Evolutionary conservation across 2,329 filamentous ascomycete species (phyloP), one percentile per base, ranked within the genome.

Genomic region (Bipolaris bicolor): DNA sequence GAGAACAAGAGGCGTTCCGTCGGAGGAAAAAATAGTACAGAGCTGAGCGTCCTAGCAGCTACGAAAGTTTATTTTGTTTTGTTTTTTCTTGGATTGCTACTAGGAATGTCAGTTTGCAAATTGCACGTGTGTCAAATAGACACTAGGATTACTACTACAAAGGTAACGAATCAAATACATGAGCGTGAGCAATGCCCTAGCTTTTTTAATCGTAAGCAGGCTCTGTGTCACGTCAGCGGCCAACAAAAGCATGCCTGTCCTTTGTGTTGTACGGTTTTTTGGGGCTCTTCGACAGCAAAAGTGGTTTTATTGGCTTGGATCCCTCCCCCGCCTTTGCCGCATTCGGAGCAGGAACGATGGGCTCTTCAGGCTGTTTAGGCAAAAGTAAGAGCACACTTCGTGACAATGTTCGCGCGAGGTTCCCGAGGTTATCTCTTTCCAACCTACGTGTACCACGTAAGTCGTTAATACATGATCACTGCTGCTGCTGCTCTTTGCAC

Each of bases 291-390:
- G 26, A 9, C 13, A 31, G 22, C 40, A 24, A 26, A n/a, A 13
- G 3, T 10, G 18, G 7, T 15, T 16, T 45, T 11, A 45, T 31
- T 29, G 43, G 43, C 20, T 15, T 24, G 20, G 39, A 20, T 20
- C 18, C 6, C 11, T 13, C 13, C n/a, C 7, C 7, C 9, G 43
- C 29, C 26, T 20, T 31, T 9, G 37, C n/a, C 37, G n/a, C n/a
- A 18, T 46, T 46, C 26, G 22, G 26, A 18, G n/a, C 24, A 31
- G 4, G 26, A 13, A 11, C 31, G 16, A 31, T 46, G 33, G 26
- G 20, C 41, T 46, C 26, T 51, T 41, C 45, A 48, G 37, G 43
- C 37, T 53, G 45, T 48, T 54, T 51, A 54, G 55, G 55, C 55
- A 49, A 33, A 57, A 54, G 31, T 47, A 22, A 43, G 36, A 39